These are phyloP conservation scores for Penicillium sp. DNA, from an alignment of 2,329 filamentous ascomycete species.

Conservation along the genomic window DNA sequence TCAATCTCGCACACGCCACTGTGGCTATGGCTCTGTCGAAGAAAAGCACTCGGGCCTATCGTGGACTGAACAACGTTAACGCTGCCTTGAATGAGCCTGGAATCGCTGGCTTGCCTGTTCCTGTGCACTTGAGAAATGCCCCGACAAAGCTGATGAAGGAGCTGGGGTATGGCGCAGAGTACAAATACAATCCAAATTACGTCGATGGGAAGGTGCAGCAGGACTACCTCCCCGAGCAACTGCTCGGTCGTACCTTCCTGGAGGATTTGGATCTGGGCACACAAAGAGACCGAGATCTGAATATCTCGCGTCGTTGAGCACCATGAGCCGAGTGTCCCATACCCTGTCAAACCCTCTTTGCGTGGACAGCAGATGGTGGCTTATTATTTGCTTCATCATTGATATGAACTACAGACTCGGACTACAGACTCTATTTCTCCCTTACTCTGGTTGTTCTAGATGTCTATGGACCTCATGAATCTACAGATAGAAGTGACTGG, in stretches of 20 bases:
- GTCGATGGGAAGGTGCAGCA: slow-evolving; percentile 78
- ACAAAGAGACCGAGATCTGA: slow-evolving; percentile 70
- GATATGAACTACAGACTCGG: no score
- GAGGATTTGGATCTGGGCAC: slow-evolving; percentile 79
- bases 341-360: background rate
- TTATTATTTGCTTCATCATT: no score
- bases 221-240: slow-evolving; percentile 81
- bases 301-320: background rate
- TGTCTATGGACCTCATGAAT: no score
- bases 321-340: background rate
- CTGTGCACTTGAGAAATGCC: slow-evolving; percentile 86
- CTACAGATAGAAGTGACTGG: no score
- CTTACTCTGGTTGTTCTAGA: no score
- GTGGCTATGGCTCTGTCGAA: slow-evolving; percentile 78
- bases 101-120: slow-evolving; percentile 77
- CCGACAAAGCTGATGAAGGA: slow-evolving; percentile 93
- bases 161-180: slow-evolving; percentile 83
- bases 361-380: no score
- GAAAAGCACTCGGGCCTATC: slow-evolving; percentile 86
- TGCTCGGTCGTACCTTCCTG: slow-evolving; percentile 72
- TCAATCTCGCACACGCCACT: slow-evolving; percentile 84
- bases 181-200: slow-evolving; percentile 97
- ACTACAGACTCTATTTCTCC: no score
- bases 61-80: slow-evolving; percentile 78
- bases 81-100: slow-evolving; percentile 80